Base-by-base conservation (phyloP, 2,329 filamentous ascomycete species). In the Diaporthe eres region DNA sequence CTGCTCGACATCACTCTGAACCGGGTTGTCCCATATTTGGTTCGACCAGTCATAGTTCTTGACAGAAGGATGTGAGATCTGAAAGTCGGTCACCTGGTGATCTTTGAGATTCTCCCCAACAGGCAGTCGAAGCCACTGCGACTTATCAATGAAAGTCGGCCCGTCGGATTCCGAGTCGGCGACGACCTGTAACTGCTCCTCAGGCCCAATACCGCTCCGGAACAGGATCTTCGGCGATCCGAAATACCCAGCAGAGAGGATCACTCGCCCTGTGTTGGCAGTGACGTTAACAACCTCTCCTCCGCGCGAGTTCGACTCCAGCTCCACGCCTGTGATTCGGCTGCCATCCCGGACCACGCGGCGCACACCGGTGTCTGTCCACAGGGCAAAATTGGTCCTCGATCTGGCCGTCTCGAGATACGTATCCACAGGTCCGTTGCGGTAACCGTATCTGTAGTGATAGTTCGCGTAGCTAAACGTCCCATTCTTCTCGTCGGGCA, bases 381-480 rank as follows among this genome's bases (percentile, higher is more conserved):
- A 89, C 67, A 94, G 83, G 63, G 89, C 86, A 84, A 94, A 93
- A 83, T 93, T 93, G 42, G 84, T 83, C 77, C 90, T 86, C 65
- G 84, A 83, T 76, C 87, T 86, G 8, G 92, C 92, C 47, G 86
- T 87, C 44, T 91, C 89, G 13, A 94, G 87, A 82, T 94, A 94
- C 0, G 92, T 93, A 12, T 90, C 90, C 81, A 94, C 85, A 31
- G 92, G 92, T 4, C 92, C 92, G 60, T 90, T 90, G 76, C 92
- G 86, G 82, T 92, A 88, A 63, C 90, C 91, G 75, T 90, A 84
- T 39, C 85, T 85, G 81, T 90, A 92, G 89, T 93, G 93, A 83
- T 90, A 93, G 7, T 91, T 88, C 8, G 90, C 88, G 80, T 91
- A 88, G 31, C 89, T 86, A 81, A 87, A 93, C 2, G 89, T 91